These are phyloP conservation scores for Trichodelitschia bisporula DNA, from an alignment of 495 filamentous ascomycete species.

Conservation along the genomic window DNA sequence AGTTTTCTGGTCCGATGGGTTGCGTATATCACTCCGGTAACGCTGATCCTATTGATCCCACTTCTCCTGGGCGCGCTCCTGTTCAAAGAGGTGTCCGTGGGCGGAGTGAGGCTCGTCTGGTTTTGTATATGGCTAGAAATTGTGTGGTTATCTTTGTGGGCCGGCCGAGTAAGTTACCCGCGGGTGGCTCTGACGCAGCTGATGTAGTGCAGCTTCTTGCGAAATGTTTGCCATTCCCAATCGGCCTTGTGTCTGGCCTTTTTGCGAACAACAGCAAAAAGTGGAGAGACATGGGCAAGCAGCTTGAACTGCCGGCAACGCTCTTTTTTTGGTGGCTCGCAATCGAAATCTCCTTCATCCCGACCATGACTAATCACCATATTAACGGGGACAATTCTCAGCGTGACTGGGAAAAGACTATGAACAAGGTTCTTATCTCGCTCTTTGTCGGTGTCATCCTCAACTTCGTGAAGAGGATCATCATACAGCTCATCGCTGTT, in stretches of 20 bases:
- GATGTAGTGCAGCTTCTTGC: conserved; percentile 34
- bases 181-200: too few relatives aligned
- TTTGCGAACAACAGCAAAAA: conserved; percentile 81
- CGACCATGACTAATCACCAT: conserved; percentile 56
- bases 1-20: conserved; percentile 65
- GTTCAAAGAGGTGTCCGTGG: conserved; percentile 39
- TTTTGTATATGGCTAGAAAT: conserved; percentile 90
- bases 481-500: conserved; percentile 85
- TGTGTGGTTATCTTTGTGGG: conserved; percentile 83
- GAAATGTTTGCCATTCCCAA: conserved; percentile 41
- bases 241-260: conserved; percentile 43
- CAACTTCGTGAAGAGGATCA: conserved; percentile 79
- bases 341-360: conserved; percentile 47
- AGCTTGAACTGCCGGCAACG: conserved; percentile 65
- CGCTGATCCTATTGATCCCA: conserved; percentile 52
- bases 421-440: conserved; percentile 72
- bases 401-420: conserved; percentile 43
- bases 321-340: conserved; percentile 87
- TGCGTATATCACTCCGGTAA: conserved; percentile 60
- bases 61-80: conserved; percentile 49
- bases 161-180: too few relatives aligned
- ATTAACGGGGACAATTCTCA: conserved; percentile 26
- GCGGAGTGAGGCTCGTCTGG: conserved; percentile 62
- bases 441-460: conserved; percentile 56
- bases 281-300: conserved; percentile 73